Percentiles rank a stretch among this genome's conserved stretches.
phyloP scores from a whole-genome alignment of 2,329 filamentous ascomycete genomes.

The Teratosphaeria nubilosa region DNA sequence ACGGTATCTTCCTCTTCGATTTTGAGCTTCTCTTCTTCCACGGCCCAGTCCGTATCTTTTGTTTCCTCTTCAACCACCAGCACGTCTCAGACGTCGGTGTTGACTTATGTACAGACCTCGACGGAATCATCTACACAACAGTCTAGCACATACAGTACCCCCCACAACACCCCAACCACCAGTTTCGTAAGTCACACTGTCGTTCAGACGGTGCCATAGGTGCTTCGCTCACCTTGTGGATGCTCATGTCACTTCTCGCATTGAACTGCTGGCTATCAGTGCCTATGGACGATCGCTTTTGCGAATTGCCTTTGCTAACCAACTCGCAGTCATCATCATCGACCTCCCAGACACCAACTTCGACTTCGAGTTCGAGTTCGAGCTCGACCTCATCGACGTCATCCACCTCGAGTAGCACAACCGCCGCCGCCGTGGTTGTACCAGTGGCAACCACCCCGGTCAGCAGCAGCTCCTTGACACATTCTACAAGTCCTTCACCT shows the following conservation, averaged over 20 bases:
- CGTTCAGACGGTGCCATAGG: constrained; percentile 16
- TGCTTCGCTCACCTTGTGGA: background rate
- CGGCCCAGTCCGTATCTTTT: constrained; percentile 7
- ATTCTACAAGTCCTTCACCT: constrained; percentile 10
- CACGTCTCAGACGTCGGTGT: constrained; percentile 2
- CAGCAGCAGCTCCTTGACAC: constrained; percentile 7
- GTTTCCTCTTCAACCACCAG: constrained; percentile 5
- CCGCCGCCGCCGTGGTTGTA: background rate
- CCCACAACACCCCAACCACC: constrained; percentile 5
- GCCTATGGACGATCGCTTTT: background rate
- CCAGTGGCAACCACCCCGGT: constrained; percentile 5
- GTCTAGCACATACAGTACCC: background rate
- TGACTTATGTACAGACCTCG: constrained; percentile 8
- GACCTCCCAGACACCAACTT: background rate
- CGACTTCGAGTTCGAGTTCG: constrained; percentile 11
- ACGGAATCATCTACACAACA: background rate
- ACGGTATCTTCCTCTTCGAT: background rate
- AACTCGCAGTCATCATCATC: background rate
- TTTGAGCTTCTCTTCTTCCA: constrained; percentile 7
- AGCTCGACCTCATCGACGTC: constrained; percentile 11
- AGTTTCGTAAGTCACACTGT: constrained; percentile 20
- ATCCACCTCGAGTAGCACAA: constrained; percentile 5
- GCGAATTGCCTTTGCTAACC: background rate
- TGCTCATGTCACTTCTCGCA: no score
- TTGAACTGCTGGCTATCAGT: no score